phyloP scores from a whole-genome alignment of 305 asterid species.

The Plantago coronopus region DNA sequence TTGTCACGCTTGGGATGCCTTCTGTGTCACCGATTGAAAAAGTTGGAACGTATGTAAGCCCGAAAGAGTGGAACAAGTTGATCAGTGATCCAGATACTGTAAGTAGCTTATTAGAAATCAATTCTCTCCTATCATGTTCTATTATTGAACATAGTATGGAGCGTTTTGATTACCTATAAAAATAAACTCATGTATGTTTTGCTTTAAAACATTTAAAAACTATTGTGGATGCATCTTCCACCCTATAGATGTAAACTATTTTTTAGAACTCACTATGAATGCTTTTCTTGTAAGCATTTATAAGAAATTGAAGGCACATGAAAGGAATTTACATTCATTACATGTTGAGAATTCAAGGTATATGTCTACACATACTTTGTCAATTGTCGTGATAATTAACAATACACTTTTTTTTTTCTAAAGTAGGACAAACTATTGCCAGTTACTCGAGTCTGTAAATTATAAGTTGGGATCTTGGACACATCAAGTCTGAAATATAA shows the following conservation, averaged over 20 bases:
- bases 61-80: conserved; percentile 75
- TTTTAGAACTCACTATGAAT: no score
- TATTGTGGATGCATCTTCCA: conserved; percentile 7
- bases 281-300: background rate
- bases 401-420: background rate
- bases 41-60: conserved; percentile 79
- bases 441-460: background rate
- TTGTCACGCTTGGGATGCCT: conserved; percentile 93
- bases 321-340: background rate
- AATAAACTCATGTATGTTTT: conserved; percentile 4
- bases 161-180: conserved; percentile 9
- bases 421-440: background rate
- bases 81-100: conserved; percentile 81
- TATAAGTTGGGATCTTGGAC: background rate
- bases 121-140: conserved; percentile 2
- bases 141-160: conserved; percentile 7
- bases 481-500: background rate
- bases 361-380: background rate
- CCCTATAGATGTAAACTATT: conserved; percentile 1
- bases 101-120: conserved; percentile 30
- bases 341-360: background rate
- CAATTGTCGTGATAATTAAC: background rate
- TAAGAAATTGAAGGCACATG: background rate
- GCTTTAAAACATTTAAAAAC: background rate
- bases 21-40: conserved; percentile 81